Evolutionary conservation across 441 rosid species (phyloP), one percentile per base, ranked within the genome.

Genomic region (Adansonia gregorii): DNA sequence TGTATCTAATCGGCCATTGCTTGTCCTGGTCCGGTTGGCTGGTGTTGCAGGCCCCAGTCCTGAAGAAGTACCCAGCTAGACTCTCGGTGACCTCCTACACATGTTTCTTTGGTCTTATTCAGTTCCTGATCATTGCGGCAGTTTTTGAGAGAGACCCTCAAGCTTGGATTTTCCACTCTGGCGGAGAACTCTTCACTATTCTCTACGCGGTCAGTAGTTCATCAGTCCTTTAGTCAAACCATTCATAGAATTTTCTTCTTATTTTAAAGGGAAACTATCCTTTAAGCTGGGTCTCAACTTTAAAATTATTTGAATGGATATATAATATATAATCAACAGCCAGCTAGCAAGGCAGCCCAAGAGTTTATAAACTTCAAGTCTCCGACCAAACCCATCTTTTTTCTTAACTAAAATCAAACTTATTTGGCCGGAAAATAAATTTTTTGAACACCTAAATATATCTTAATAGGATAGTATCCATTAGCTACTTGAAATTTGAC

Each of bases 1-100:
- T 96, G 71, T 96, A 85, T 82, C 83, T 96, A 15, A 91, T 96
- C 20, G 99, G 99, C 15, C 99, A 96, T 82, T 96, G 99, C 89
- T 87, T 96, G 69, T 91, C 98, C 24, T 96, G 99, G 99, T 96
- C 99, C 5, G 99, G 85, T 10, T 96, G 99, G 99, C 93, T 96
- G n/a, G 99, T 96, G 22, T 81, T 96, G 73, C 99, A 96, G 80
- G 94, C 99, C 11, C 99, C 99, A 24, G 87, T 94, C 64, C 94
- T 96, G 31, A 96, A 96, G 83, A 88, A 94, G 79, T 96, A 93
- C 80, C 99, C 99, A 7, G 99, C 99, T 19, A 88, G 97, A 73
- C 97, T 96, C 82, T 96, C 99, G 0, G 94, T 96, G 72, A 96
- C 98, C 17, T 93, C 99, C 39, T 96, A 91, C 80, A 96, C 99